These are phyloP conservation scores for Actinomortierella wolfii DNA, from an alignment of 371 early-diverging fungal genomes.

Conservation along the genomic window DNA sequence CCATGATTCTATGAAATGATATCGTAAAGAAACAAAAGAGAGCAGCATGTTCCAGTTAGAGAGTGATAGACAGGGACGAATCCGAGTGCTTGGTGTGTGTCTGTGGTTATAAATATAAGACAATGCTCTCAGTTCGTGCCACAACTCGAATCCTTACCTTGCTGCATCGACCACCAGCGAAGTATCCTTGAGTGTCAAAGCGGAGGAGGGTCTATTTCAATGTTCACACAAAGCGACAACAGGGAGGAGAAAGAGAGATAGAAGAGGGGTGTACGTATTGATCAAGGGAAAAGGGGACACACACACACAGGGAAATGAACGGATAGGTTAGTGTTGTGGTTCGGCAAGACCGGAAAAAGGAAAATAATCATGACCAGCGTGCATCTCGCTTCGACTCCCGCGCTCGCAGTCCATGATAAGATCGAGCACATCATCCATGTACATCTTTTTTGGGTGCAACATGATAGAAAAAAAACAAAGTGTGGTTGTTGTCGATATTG, in stretches of 20 bases:
- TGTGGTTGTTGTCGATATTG: neutral
- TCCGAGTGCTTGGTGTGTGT: neutral
- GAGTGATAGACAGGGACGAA: constrained; percentile 1
- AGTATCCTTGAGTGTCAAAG: constrained; percentile 37
- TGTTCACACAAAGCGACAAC: too few relatives aligned
- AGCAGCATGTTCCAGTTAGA: neutral
- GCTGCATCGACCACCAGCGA: constrained; percentile 47
- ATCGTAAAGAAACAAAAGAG: neutral
- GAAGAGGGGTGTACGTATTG: too few relatives aligned
- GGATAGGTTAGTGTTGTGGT: neutral
- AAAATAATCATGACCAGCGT: neutral
- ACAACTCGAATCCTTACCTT: constrained; percentile 19
- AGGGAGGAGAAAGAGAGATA: too few relatives aligned
- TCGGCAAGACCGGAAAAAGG: neutral
- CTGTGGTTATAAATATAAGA: constrained; percentile 1
- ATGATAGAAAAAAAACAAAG: too few relatives aligned
- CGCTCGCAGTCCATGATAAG: constrained; percentile 4
- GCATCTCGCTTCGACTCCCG: neutral
- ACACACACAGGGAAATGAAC: too few relatives aligned
- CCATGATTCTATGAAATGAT: constrained; percentile 32
- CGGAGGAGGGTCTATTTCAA: constrained; percentile 29
- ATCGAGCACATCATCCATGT: neutral
- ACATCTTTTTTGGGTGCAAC: too few relatives aligned
- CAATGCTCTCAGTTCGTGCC: neutral
- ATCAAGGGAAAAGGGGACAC: too few relatives aligned